Evolutionary conservation across 169 alveolate species (phyloP), one percentile per base, ranked within the genome.

Genomic region (Eimeria acervulina): DNA sequence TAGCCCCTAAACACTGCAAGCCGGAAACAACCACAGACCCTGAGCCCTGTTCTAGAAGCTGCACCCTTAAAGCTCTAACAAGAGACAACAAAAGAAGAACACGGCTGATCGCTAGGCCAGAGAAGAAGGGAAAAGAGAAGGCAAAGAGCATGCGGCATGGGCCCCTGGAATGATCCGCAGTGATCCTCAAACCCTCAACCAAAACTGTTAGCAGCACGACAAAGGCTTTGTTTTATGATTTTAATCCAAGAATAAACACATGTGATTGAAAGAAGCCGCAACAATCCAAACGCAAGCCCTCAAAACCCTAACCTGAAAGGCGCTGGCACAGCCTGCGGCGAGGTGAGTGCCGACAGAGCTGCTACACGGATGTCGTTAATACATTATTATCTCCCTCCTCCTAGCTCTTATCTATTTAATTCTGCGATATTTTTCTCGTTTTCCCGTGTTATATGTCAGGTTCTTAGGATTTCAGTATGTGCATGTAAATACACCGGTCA

Each of bases 81-180:
- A 40, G 6, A 38, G 59, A 40, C 38, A 40, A 33, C 36, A 0
- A 74, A 0, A 2, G 33, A 42, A 36, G 21, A 21, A 40, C 33
- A 23, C 31, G 28, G 17, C 36, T 74, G 23, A 40, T 42, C 36
- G 28, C 59, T 38, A 74, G 19, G 51, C 61, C 85, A 38, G 36
- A 38, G 36, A 74, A 36, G 40, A 17, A 42, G 38, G 85, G 61
- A 38, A 26, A 68, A 68, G 78, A 74, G 85, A 74, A 74, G 85
- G 85, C 55, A 23, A 2, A 74, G 38, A n/a, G 85, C 85, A 74
- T 74, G 85, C 85, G 85, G 85, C 85, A 61, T 23, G 85, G 85
- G 85, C 85, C 85, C 85, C 85, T 36, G 5, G 85, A 21, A 36
- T 42, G 59, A 19, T 42, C 85, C 85, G 36, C 51, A 74, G 36